These are phyloP conservation scores for Kluyveromyces nonfermentans DNA, from an alignment of 805 yeast genomes.

Conservation along the genomic window DNA sequence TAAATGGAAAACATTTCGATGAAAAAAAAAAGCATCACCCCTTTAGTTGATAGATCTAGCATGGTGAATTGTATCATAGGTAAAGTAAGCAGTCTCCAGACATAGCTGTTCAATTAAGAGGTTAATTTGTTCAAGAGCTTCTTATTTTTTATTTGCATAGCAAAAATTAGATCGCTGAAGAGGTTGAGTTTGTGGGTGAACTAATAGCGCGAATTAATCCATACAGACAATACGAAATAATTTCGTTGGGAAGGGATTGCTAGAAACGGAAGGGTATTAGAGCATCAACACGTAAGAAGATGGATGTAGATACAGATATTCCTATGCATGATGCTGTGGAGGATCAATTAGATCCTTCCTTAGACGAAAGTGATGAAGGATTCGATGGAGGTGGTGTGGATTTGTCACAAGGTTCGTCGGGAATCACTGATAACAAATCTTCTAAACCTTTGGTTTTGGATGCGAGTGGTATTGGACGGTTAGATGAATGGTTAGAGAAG, in stretches of 20 bases:
- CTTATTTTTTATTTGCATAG: not conserved
- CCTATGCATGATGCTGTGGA: conserved; percentile 72
- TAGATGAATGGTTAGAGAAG: conserved; percentile 84
- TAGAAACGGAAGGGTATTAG: not conserved
- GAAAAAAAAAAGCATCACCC: not conserved
- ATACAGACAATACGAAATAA: not conserved
- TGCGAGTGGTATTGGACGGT: conserved; percentile 46
- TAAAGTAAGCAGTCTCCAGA: too few species aligned
- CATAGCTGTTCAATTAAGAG: not conserved
- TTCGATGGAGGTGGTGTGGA: conserved; percentile 11
- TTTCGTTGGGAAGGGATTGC: not conserved
- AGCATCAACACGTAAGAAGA: conserved; percentile 15
- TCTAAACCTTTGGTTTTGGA: conserved; percentile 33
- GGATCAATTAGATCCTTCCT: conserved; percentile 32
- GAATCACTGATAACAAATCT: conserved; percentile 32
- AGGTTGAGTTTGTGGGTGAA: not conserved
- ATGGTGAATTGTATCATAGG: not conserved
- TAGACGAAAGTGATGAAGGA: conserved; percentile 20
- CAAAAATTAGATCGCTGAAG: not conserved
- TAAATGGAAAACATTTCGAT: not conserved
- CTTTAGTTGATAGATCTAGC: not conserved
- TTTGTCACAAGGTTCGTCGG: conserved; percentile 28
- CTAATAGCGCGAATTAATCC: not conserved
- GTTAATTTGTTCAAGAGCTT: not conserved
- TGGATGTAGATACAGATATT: conserved; percentile 74